Conservation (phyloP, 2,329 filamentous ascomycete species). For the Pseudogymnoascus sp. region DNA sequence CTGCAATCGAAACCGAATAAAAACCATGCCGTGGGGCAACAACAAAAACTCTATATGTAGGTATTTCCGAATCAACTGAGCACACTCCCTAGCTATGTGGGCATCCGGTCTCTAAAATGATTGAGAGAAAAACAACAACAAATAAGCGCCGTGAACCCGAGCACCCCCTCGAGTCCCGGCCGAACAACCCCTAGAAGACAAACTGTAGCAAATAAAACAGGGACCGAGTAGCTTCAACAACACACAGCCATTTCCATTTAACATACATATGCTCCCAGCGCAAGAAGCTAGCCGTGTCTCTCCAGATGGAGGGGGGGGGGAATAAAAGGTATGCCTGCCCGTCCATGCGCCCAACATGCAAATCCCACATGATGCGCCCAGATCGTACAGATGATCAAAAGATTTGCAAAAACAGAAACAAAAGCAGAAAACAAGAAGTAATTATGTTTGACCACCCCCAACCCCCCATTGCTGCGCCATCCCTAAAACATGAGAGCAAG, state of each 20-base stretch:
- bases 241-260: background rate
- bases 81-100: conserved; percentile 5
- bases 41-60: conserved; percentile 5
- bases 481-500: conserved; percentile 1
- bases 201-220: background rate
- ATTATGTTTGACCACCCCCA: background rate
- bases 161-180: background rate
- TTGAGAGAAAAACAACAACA: background rate
- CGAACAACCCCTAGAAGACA: background rate
- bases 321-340: conserved; percentile 1
- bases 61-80: conserved; percentile 4
- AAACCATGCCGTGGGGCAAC: background rate
- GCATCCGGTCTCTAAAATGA: conserved; percentile 4
- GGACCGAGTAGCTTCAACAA: background rate
- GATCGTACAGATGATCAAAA: conserved; percentile 3
- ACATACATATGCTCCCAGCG: conserved; percentile 6
- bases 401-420: background rate
- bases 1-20: background rate
- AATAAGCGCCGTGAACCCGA: background rate
- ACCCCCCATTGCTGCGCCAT: background rate
- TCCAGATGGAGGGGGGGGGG: background rate
- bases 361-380: conserved; percentile 4
- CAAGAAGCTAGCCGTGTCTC: background rate
- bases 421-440: background rate
- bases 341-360: conserved; percentile 6